Evolutionary conservation across 2,329 filamentous ascomycete species (phyloP).

Genomic region (Aspergillus flavus): DNA sequence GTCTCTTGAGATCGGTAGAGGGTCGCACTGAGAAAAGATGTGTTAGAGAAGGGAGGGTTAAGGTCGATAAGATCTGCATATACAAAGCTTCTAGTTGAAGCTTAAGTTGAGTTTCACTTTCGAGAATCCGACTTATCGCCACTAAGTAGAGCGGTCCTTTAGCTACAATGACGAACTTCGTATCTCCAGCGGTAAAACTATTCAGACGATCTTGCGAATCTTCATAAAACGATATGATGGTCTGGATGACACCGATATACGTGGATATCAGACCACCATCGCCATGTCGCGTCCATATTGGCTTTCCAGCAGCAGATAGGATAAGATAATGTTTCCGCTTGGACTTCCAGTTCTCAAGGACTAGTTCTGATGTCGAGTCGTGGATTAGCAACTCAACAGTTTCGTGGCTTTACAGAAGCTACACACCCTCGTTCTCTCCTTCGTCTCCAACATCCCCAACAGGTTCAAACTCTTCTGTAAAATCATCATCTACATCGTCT

Average conservation of each 20-base stretch:
- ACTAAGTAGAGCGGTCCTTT: constrained; percentile 90
- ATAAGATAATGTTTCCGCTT: constrained; percentile 98
- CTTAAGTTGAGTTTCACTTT: constrained; percentile 85
- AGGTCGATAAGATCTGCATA: constrained; percentile 95
- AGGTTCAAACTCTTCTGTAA: constrained; percentile 74
- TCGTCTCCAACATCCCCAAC: constrained; percentile 63
- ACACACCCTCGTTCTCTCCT: constrained; percentile 59
- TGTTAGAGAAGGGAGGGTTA: constrained; percentile 84
- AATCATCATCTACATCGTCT: constrained; percentile 64
- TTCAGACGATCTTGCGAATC: constrained; percentile 74
- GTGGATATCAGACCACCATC: constrained; percentile 87
- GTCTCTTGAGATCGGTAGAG: constrained; percentile 89
- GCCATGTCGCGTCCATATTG: constrained; percentile 94
- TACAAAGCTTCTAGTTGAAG: constrained; percentile 91
- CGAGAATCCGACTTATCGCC: constrained; percentile 87
- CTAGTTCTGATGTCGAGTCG: constrained; percentile 30
- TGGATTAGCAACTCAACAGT: constrained; percentile 14
- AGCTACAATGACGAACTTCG: constrained; percentile 81
- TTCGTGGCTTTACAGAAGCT: not conserved
- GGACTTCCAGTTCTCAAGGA: constrained; percentile 78
- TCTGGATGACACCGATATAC: constrained; percentile 94
- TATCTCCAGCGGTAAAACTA: constrained; percentile 83
- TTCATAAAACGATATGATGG: constrained; percentile 96
- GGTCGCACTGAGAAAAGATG: constrained; percentile 87
- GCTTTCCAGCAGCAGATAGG: constrained; percentile 92